A percentile compares a stretch with the other conserved stretches of the same genome.
These are phyloP conservation scores for Hygrocybe punicea DNA, from an alignment of 768 basidiomycete genomes.

Conservation along the genomic window DNA sequence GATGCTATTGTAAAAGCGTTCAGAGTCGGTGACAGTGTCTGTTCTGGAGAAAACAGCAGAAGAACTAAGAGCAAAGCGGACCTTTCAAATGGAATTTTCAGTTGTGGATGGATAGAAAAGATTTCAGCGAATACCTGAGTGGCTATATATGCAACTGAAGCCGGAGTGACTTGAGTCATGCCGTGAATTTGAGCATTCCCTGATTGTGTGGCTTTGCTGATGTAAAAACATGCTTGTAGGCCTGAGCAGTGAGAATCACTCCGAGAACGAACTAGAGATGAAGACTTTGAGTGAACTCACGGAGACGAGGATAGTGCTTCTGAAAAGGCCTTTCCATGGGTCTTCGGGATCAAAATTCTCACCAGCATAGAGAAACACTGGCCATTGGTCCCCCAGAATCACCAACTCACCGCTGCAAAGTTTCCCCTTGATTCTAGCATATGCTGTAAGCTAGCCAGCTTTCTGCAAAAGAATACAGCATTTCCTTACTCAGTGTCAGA, in stretches of 20 bases:
- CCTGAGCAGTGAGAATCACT: too few relatives aligned
- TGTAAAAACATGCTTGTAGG: constrained; percentile 29
- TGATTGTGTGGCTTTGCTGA: background rate
- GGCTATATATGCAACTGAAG: background rate
- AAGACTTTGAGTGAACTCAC: constrained; percentile 10
- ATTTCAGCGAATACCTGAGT: constrained; percentile 7
- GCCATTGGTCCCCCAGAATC: constrained; percentile 26
- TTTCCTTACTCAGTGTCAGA: constrained; percentile 5
- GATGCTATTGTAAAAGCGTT: constrained; percentile 5
- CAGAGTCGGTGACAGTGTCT: background rate
- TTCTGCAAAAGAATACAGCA: background rate
- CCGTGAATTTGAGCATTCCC: constrained; percentile 1
- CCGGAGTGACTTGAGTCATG: background rate
- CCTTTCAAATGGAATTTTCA: background rate
- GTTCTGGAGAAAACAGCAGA: background rate
- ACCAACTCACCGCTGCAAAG: constrained; percentile 13
- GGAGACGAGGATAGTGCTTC: constrained; percentile 18
- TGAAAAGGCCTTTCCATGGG: constrained; percentile 27
- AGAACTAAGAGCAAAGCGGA: constrained; percentile 4
- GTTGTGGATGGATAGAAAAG: too few relatives aligned
- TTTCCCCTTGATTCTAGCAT: background rate
- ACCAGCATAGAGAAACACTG: constrained; percentile 18
- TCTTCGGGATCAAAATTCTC: constrained; percentile 20
- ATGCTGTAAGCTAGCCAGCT: background rate
- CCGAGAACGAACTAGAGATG: too few relatives aligned